A percentile compares a stretch with the other conserved stretches of the same genome.
Evolutionary conservation across 176 grass and related monocot genomes (phyloP).

Genomic region (Themeda triandra): DNA sequence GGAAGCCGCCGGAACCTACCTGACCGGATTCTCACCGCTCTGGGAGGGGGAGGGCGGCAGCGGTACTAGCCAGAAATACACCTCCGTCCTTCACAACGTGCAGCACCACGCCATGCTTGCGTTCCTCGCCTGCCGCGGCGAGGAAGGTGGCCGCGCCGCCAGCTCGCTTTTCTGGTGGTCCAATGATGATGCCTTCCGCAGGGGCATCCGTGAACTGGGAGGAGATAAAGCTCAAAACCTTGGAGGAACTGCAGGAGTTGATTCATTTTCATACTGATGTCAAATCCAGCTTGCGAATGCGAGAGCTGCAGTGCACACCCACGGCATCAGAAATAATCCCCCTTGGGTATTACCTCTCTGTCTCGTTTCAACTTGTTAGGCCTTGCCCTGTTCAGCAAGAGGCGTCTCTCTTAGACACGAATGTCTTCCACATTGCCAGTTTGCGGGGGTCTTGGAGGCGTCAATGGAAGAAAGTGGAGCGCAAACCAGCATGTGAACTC

Average conservation of each 20-base stretch:
- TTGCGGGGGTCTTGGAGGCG: too few relatives aligned
- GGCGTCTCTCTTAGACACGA: too few relatives aligned
- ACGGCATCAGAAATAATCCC: too few relatives aligned
- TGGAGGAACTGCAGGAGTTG: not conserved
- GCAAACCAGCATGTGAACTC: too few relatives aligned
- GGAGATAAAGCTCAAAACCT: not conserved
- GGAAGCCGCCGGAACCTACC: not conserved
- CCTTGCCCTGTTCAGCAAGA: too few relatives aligned
- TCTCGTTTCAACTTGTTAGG: too few relatives aligned
- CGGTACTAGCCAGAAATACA: not conserved
- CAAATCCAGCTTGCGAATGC: not conserved
- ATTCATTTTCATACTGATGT: not conserved
- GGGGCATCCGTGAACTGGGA: too few relatives aligned
- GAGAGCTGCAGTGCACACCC: too few relatives aligned
- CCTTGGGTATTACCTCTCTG: too few relatives aligned
- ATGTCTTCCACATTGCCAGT: too few relatives aligned
- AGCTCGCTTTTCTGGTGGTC: not conserved
- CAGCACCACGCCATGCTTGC: not conserved
- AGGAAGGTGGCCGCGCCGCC: constrained; percentile 9
- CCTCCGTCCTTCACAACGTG: not conserved
- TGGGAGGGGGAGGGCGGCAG: not conserved
- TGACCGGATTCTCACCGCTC: too few relatives aligned
- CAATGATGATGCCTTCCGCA: not conserved
- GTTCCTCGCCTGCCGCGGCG: constrained; percentile 13
- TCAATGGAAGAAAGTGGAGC: too few relatives aligned